Base-by-base conservation (phyloP, 1,284 basidiomycete genomes). In the Ustilago lituana region DNA sequence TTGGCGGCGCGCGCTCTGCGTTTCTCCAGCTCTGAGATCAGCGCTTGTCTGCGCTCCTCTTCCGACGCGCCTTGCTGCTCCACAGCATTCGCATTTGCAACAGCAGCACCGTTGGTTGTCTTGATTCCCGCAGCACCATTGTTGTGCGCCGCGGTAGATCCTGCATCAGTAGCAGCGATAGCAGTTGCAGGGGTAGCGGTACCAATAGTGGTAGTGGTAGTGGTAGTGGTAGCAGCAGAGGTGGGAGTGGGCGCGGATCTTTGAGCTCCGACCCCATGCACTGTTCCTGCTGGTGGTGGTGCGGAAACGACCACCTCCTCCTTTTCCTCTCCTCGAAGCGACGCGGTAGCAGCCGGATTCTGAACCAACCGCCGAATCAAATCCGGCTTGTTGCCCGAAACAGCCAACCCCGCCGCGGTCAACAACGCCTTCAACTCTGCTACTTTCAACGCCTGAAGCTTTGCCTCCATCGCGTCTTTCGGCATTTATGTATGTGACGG, bases 351-450 rank as follows among this genome's bases (percentile, higher is more conserved):
- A 15, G 38, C n/a, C 0, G 76, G 76, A 40, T 80, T 74, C 51
- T 78, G 77, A 26, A 81, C 58, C 56, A 80, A 56, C 14, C 79
- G 57, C 65, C 63, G 57, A 29, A 81, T 68, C 40, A 81, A 48
- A 39, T 81, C 78, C 15, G 74, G 61, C 62, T 81, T 81, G 65
- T 74, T 74, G 5, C 79, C 79, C 19, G 70, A 70, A 4, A 63
- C 45, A 6, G 73, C 56, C 41, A 81, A 52, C 11, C 51, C 51
- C 4, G 76, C 74, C 10, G 49, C 49, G 14, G 59, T 67, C 31
- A 81, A 50, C 27, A 81, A 41, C 24, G 52, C 55, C 56, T 81
- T 81, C 29, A 81, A 54, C 43, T 81, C 79, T 7, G 76, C 38
- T 17, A 78, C 79, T 49, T 76, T 78, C 47, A 80, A 65, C 32